Conservation (phyloP, 1,284 basidiomycete species). For the Cutaneotrichosporon dermatis region DNA sequence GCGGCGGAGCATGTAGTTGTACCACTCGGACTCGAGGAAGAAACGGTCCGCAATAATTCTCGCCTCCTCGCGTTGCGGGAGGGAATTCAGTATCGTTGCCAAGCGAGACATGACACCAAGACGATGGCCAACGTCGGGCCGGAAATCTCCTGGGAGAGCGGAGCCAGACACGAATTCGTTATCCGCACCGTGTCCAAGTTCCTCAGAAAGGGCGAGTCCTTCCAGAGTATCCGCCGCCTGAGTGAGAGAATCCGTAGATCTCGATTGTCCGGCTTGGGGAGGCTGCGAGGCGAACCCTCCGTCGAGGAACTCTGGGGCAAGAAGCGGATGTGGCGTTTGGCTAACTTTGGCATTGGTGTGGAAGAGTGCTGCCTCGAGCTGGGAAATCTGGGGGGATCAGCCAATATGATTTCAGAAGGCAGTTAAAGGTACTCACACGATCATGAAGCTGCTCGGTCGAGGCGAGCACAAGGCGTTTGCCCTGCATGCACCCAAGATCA, state of each 20-base stretch:
- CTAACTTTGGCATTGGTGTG: conserved; percentile 26
- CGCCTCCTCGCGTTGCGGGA: conserved; percentile 34
- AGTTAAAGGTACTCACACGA: conserved; percentile 27
- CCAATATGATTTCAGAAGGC: no score
- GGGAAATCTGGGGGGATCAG: conserved; percentile 38
- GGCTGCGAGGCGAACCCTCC: conserved; percentile 29
- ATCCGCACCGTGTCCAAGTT: neutral
- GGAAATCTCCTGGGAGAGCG: neutral
- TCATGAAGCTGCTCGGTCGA: conserved; percentile 45
- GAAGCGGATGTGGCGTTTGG: conserved; percentile 28
- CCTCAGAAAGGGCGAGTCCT: neutral
- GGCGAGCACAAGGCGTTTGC: conserved; percentile 43
- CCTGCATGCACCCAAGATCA: conserved; percentile 46
- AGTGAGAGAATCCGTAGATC: neutral
- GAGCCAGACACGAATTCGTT: neutral
- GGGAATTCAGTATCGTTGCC: conserved; percentile 26
- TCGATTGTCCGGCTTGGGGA: neutral
- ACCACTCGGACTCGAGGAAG: conserved; percentile 36
- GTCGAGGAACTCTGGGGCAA: conserved; percentile 39
- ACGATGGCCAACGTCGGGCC: neutral
- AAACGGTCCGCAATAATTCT: conserved; percentile 25
- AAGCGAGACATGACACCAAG: conserved; percentile 25
- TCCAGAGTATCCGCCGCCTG: neutral
- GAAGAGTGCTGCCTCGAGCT: conserved; percentile 40
- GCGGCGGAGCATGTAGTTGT: conserved; percentile 31